A percentile compares a stretch with the other conserved stretches of the same genome.
Evolutionary conservation across 2,329 filamentous ascomycete species (phyloP).

Genomic region (Neophaeococcomyces mojaviensis): DNA sequence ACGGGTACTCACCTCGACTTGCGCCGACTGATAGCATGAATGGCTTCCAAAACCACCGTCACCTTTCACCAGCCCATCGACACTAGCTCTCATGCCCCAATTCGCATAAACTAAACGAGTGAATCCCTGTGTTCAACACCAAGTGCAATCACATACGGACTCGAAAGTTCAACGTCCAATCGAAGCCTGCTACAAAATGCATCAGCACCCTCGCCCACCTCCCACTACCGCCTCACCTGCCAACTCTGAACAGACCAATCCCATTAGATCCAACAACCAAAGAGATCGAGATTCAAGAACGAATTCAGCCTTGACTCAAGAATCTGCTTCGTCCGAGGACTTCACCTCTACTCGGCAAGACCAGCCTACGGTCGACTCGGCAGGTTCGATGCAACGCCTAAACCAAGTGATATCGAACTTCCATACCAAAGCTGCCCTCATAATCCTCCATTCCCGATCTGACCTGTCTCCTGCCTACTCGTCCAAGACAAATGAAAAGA

Average conservation of each 20-base stretch:
- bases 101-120: constrained; percentile 4
- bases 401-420: constrained; percentile 98
- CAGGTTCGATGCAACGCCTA: constrained; percentile 67
- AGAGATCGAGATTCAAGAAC: constrained; percentile 58
- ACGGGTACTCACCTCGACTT: constrained; percentile 8
- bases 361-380: constrained; percentile 42
- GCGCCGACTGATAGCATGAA: constrained; percentile 17
- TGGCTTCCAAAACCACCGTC: constrained; percentile 17
- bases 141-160: background rate
- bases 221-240: constrained; percentile 67
- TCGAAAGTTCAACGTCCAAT: background rate
- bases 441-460: constrained; percentile 74
- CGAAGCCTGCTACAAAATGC: constrained; percentile 52
- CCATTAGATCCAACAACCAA: constrained; percentile 57
- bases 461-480: constrained; percentile 54
- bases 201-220: constrained; percentile 76
- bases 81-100: constrained; percentile 14
- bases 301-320: constrained; percentile 41
- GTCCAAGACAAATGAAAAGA: constrained; percentile 51
- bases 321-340: constrained; percentile 44
- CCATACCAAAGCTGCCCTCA: constrained; percentile 76
- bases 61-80: constrained; percentile 12
- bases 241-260: constrained; percentile 63
- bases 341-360: constrained; percentile 36
- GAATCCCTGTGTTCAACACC: background rate